Conservation (phyloP, 2,329 filamentous ascomycete species). For the Clarireedia paspali region DNA sequence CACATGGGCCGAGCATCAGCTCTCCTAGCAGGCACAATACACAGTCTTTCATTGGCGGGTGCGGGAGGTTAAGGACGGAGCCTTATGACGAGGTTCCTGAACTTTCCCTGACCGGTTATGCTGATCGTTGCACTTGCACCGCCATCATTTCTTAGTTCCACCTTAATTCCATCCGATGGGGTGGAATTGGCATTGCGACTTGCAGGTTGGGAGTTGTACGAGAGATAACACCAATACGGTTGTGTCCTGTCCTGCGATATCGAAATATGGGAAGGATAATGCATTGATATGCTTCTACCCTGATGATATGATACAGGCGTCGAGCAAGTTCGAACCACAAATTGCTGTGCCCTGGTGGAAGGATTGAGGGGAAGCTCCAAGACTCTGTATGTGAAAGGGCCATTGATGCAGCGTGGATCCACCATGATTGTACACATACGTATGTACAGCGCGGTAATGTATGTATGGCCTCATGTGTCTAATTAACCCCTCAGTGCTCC, state of each 20-base stretch:
- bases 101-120: slow-evolving; percentile 1
- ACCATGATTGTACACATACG: background rate
- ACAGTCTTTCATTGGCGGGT: background rate
- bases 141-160: background rate
- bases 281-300: background rate
- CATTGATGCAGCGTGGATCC: background rate
- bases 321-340: background rate
- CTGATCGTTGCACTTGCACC: slow-evolving; percentile 2
- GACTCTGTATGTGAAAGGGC: background rate
- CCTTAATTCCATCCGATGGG: background rate
- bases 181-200: background rate
- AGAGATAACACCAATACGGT: background rate
- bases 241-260: no score
- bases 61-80: background rate
- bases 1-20: slow-evolving; percentile 8
- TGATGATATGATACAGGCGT: background rate
- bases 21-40: background rate
- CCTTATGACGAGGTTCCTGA: slow-evolving; percentile 9
- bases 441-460: no score
- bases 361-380: background rate
- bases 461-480: no score
- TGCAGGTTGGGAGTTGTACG: background rate
- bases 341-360: background rate
- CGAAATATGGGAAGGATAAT: background rate
- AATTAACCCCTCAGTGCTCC: no score